Evolutionary conservation across 2,329 filamentous ascomycete genomes (phyloP), one percentile per base, ranked within the genome.

Genomic region (Paramyrothecium roridum): DNA sequence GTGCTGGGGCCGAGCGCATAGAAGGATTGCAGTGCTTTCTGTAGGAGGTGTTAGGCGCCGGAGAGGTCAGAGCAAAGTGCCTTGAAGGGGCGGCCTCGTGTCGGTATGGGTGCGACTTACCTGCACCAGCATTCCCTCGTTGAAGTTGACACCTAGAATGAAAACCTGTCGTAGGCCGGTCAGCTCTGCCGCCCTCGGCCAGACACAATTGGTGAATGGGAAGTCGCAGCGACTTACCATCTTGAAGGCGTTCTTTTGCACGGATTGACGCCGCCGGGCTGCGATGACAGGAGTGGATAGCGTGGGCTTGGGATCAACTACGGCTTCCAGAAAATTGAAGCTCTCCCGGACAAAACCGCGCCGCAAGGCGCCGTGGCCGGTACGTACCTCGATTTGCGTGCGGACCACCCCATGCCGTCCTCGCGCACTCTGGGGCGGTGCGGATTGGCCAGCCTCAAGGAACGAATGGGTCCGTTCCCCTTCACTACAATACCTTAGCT

Each of bases 131-230:
- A 88, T 87, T 67, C 80, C 77, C 77, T 96, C 93, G 65, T 84
- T 78, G 79, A 98, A 97, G 78, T 89, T 93, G 78, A 90, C 80
- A 66, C 91, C 90, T 68, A 93, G 81, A 67, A 98, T 87, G 79
- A 95, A 90, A 67, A 93, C 89, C 90, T 91, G 2, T 30, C 21
- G 23, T 37, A 17, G 16, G 30, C 20, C 10, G 23, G 48, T 56
- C 16, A 43, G 37, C n/a, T 13, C 37, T 16, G 37, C 37, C n/a
- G 37, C 13, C 7, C 6, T 13, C n/a, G 37, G 3, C 21, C 17
- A 1, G 3, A 23, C 1, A 10, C 11, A 8, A 26, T 12, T 20
- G 19, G 16, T 23, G 7, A 17, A 23, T 11, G 21, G 23, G n/a
- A 20, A n/a, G 56, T 53, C 57, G 53, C 26, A 20, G 16, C 46